Evolutionary conservation across 225 moss, liverwort and hornwort genomes (phyloP).

Genomic region (Sphagnum contortum): DNA sequence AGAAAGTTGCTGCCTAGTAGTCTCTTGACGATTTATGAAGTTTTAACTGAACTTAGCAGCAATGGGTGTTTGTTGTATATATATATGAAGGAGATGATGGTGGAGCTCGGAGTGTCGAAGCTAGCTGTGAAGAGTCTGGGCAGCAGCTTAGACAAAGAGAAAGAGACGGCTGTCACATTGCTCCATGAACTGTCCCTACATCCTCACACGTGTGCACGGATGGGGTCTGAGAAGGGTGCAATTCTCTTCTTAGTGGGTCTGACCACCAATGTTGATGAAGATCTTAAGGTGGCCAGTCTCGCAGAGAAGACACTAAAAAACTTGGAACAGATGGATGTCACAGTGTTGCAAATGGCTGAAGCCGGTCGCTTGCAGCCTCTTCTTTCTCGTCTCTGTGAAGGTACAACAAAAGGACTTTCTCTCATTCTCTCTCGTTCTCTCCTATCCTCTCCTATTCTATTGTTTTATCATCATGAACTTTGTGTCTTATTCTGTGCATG

Average conservation of each 20-base stretch:
- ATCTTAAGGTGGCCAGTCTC: not conserved
- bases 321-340: slow-evolving; percentile 1
- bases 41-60: too few species aligned
- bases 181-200: not conserved
- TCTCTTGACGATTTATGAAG: too few species aligned
- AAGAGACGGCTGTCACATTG: not conserved
- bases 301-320: slow-evolving; percentile 2
- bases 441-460: too few species aligned
- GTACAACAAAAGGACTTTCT: not conserved
- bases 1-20: too few species aligned
- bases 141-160: slow-evolving; percentile 3
- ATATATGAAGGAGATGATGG: slow-evolving; percentile 1
- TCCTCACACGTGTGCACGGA: not conserved
- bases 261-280: not conserved
- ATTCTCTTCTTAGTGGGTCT: slow-evolving; percentile 1
- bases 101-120: slow-evolving; percentile 2
- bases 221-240: slow-evolving; percentile 5
- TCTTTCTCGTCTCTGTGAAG: not conserved
- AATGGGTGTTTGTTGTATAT: too few species aligned
- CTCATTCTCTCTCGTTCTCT: too few species aligned
- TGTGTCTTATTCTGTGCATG: too few species aligned
- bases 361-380: slow-evolving; percentile 1
- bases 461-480: too few species aligned
- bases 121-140: slow-evolving; percentile 3
- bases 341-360: slow-evolving; percentile 5